These are phyloP conservation scores for Leccinum longicurvipes DNA, from an alignment of 768 basidiomycete species.

Conservation along the genomic window DNA sequence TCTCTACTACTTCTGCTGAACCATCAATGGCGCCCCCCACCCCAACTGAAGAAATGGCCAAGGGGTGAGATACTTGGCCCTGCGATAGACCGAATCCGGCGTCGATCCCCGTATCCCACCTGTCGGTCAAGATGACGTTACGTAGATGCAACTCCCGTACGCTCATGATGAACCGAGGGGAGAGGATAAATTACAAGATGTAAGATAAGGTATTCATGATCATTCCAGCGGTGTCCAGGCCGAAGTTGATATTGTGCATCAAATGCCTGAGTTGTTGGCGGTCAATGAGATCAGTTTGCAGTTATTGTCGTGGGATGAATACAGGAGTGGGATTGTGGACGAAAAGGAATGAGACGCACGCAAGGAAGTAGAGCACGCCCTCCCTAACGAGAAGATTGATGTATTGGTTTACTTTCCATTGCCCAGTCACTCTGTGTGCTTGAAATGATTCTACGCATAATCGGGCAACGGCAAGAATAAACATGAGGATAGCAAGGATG, in stretches of 20 bases:
- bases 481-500: conserved; percentile 8
- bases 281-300: neutral
- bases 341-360: conserved; percentile 7
- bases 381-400: conserved; percentile 14
- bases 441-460: conserved; percentile 7
- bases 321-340: neutral
- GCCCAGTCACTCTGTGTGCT: conserved; percentile 5
- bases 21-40: accelerated
- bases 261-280: conserved; percentile 16
- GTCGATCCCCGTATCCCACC: conserved; percentile 4
- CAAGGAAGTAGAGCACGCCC: conserved; percentile 16
- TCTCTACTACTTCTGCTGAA: conserved; percentile 1
- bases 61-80: neutral
- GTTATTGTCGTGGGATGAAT: neutral
- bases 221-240: neutral
- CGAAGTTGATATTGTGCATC: conserved; percentile 10
- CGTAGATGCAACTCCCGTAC: conserved; percentile 7
- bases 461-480: conserved; percentile 2
- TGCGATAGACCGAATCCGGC: conserved; percentile 13
- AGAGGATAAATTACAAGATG: conserved; percentile 4
- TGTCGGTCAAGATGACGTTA: neutral
- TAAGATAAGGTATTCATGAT: neutral
- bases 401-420: conserved; percentile 12
- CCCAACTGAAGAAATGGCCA: neutral
- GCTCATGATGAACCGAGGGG: conserved; percentile 18